Percentiles rank a stretch among this genome's conserved stretches.
Conservation (phyloP, 495 filamentous ascomycete genomes). For the Hyaloscypha variabilis region DNA sequence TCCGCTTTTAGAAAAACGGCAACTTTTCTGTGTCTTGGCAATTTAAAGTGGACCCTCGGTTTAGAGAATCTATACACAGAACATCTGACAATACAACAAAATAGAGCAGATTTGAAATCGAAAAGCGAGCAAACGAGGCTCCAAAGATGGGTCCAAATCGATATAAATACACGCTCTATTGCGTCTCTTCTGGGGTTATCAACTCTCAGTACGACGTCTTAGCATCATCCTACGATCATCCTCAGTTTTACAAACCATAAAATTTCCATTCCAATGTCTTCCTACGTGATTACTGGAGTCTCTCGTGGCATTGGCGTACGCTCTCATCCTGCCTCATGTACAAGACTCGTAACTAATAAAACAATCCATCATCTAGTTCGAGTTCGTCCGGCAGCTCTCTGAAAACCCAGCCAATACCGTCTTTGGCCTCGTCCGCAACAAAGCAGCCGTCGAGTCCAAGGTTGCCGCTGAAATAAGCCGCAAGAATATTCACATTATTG, state of each 20-base stretch:
- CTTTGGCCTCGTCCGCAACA: conserved; percentile 42
- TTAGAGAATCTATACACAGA: conserved; percentile 11
- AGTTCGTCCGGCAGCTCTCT: conserved; percentile 40
- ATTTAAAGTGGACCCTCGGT: conserved; percentile 18
- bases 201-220: conserved; percentile 21
- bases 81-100: conserved; percentile 4
- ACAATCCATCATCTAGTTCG: conserved; percentile 33
- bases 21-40: conserved; percentile 25
- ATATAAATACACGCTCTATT: conserved; percentile 16
- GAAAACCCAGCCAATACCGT: conserved; percentile 34
- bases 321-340: conserved; percentile 6
- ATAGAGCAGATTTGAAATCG: conserved; percentile 19
- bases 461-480: conserved; percentile 37
- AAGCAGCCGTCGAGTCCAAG: conserved; percentile 29
- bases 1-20: conserved; percentile 20
- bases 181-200: conserved; percentile 8
- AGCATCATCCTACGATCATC: conserved; percentile 17
- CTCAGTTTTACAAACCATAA: conserved; percentile 9
- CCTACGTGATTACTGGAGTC: conserved; percentile 37
- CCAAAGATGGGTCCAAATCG: conserved; percentile 12
- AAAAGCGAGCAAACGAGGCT: conserved; percentile 11
- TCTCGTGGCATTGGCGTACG: conserved; percentile 41
- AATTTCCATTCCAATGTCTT: conserved; percentile 34
- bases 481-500: conserved; percentile 47
- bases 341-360: conserved; percentile 19